Base-by-base conservation (phyloP, 2,329 filamentous ascomycete species). In the Neobulgaria alba region DNA sequence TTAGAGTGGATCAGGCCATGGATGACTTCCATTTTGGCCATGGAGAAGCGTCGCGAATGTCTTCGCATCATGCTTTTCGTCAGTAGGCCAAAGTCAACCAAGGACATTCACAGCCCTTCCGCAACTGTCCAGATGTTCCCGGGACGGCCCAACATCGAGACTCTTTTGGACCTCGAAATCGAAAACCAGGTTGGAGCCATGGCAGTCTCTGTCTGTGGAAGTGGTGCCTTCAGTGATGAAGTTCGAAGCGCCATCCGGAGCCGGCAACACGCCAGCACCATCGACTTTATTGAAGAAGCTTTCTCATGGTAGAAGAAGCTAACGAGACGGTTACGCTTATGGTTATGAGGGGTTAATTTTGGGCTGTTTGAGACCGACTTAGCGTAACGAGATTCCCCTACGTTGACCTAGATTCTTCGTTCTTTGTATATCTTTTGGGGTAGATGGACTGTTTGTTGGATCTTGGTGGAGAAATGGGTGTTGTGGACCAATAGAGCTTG, bases 91-190 rank as follows among this genome's bases (percentile, higher is more conserved):
- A 71, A 81, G 30, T 83, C 78, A 35, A 86, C 79, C 33, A 87
- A 86, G 67, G 83, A 88, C 62, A 87, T 88, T 39, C 82, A 86
- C 66, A 84, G 78, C 52, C 84, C 84, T 2, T 82, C 77, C 26
- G 73, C 79, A 1, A 86, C 80, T 14, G 84, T 90, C 10, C 83
- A 88, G 60, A 89, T 89, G 84, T 87, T 87, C 69, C 84, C 84
- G 3, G 84, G 84, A 12, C 71, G 82, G 52, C 82, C 82, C 14
- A 85, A 87, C 59, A 78, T 86, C 38, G 73, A 80, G 49, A 82
- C 81, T 1, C 67, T 89, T 12, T 67, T 89, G 45, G 73, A 79
- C 41, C 77, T 79, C 54, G 83, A 88, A 67, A 79, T 85, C 66
- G 78, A 84, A 63, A 72, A 76, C 54, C 82, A 85, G 55, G 67